Conservation (phyloP, 768 basidiomycete genomes). For the Leccinum olivaceopallidum region DNA sequence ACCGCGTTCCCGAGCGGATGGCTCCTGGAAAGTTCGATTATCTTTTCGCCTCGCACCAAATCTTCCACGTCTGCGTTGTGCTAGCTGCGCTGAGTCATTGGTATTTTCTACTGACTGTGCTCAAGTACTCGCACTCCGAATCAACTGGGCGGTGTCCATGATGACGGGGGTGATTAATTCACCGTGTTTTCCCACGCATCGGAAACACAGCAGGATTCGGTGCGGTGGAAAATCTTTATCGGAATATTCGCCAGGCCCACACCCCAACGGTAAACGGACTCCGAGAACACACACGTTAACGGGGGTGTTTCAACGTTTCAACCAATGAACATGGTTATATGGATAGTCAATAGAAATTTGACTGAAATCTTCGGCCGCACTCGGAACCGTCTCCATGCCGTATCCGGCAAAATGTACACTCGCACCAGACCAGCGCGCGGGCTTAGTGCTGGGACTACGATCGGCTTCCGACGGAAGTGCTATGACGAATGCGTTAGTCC, state of each 20-base stretch:
- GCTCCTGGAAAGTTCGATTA: constrained; percentile 79
- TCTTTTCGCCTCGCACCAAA: constrained; percentile 82
- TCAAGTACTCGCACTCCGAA: constrained; percentile 56
- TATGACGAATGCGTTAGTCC: constrained; percentile 31
- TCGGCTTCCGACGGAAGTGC: constrained; percentile 26
- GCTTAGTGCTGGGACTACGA: constrained; percentile 22
- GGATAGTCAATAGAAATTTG: constrained; percentile 32
- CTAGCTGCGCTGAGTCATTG: constrained; percentile 72
- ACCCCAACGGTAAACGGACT: constrained; percentile 27
- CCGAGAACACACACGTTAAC: constrained; percentile 31
- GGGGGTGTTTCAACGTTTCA: constrained; percentile 20
- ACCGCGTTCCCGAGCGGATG: constrained; percentile 76
- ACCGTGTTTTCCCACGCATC: constrained; percentile 27
- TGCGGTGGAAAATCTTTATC: constrained; percentile 24
- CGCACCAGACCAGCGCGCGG: constrained; percentile 17
- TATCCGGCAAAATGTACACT: constrained; percentile 11
- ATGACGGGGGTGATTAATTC: constrained; percentile 25
- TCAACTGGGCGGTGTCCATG: constrained; percentile 12
- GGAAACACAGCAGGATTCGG: constrained; percentile 13
- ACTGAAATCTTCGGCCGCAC: constrained; percentile 16
- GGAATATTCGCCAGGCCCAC: constrained; percentile 21
- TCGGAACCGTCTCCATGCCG: constrained; percentile 25
- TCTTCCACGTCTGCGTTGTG: constrained; percentile 84
- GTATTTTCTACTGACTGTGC: constrained; percentile 51
- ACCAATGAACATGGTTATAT: constrained; percentile 31